Percentiles rank a stretch among this genome's conserved stretches.
phyloP scores from a whole-genome alignment of 2,329 filamentous ascomycete species.

The Trichoderma sp. region DNA sequence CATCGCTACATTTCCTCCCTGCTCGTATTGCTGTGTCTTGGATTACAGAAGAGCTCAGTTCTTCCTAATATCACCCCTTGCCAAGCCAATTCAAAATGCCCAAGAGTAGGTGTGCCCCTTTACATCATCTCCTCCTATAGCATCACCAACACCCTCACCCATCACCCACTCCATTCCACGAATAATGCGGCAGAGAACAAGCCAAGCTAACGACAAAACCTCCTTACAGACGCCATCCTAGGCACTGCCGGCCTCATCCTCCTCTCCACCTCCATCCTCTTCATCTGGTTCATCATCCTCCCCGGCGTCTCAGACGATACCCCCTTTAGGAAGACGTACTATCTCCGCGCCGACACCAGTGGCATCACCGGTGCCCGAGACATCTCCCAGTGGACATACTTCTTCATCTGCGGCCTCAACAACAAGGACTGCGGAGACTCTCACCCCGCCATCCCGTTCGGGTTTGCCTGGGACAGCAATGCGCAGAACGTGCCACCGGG shows the following conservation, averaged over 20 bases:
- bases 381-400: conserved; percentile 83
- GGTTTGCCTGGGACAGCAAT: conserved; percentile 63
- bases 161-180: background rate
- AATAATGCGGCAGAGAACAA: background rate
- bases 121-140: background rate
- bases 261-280: conserved; percentile 48
- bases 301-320: conserved; percentile 47
- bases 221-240: conserved; percentile 37
- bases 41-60: background rate
- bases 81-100: conserved; percentile 21
- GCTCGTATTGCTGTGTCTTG: background rate
- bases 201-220: background rate
- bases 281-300: conserved; percentile 60
- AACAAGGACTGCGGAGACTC: conserved; percentile 62
- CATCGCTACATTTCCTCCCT: background rate
- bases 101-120: conserved; percentile 22
- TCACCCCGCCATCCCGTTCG: conserved; percentile 63
- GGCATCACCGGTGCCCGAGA: conserved; percentile 66
- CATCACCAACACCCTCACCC: no score
- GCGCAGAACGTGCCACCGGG: conserved; percentile 42
- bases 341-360: conserved; percentile 74
- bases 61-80: background rate
- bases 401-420: conserved; percentile 70
- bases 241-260: conserved; percentile 46
- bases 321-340: conserved; percentile 73